Evolutionary conservation across 768 basidiomycete genomes (phyloP).

Genomic region (Mycena venus): DNA sequence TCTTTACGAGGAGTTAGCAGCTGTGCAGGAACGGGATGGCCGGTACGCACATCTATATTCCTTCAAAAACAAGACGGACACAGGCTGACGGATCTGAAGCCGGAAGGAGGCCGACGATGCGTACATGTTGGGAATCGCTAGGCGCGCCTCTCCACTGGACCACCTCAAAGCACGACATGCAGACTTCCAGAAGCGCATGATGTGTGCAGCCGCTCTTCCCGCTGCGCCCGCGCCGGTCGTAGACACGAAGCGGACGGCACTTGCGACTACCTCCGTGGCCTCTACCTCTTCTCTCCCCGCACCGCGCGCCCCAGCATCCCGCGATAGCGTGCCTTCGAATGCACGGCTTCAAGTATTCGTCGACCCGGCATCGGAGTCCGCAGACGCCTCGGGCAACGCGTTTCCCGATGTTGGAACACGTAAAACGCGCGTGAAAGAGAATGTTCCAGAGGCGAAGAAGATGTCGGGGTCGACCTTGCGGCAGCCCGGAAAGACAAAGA

Average conservation of each 20-base stretch:
- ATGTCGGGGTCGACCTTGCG: constrained; percentile 75
- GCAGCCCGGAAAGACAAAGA: constrained; percentile 69
- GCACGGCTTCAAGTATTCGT: constrained; percentile 77
- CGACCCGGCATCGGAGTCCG: constrained; percentile 70
- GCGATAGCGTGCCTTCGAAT: constrained; percentile 58
- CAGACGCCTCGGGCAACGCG: constrained; percentile 57
- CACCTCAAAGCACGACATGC: constrained; percentile 81
- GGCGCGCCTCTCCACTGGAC: constrained; percentile 85
- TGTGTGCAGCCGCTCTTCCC: constrained; percentile 61
- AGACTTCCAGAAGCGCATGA: constrained; percentile 95
- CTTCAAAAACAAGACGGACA: neutral
- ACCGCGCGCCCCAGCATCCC: constrained; percentile 44
- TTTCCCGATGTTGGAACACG: constrained; percentile 86
- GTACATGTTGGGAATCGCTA: constrained; percentile 89
- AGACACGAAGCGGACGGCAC: constrained; percentile 54
- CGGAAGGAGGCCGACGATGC: constrained; percentile 91
- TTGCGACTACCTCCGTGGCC: constrained; percentile 58
- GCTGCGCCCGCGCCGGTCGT: constrained; percentile 48
- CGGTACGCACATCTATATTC: constrained; percentile 62
- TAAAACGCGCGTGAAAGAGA: constrained; percentile 85
- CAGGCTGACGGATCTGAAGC: constrained; percentile 54
- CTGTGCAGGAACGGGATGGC: constrained; percentile 84
- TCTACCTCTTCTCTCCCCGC: constrained; percentile 51
- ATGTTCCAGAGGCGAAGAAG: constrained; percentile 78
- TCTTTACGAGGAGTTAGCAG: constrained; percentile 94